Conservation (phyloP, 768 basidiomycete species). For the Plicaturopsis crispa region DNA sequence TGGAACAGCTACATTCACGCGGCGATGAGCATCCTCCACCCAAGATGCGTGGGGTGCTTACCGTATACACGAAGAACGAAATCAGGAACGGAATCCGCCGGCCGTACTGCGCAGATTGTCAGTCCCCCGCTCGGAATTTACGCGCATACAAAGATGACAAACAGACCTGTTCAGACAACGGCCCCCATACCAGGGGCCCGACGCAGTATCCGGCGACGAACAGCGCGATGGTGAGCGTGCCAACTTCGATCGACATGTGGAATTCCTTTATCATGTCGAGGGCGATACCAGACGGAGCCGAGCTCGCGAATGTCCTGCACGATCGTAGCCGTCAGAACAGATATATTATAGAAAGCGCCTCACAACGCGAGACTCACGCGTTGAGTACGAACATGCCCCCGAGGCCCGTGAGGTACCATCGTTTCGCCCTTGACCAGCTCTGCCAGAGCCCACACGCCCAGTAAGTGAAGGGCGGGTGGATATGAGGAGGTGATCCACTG, state of each 20-base stretch:
- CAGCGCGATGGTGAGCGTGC: constrained; percentile 47
- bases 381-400: constrained; percentile 46
- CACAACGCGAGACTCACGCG: constrained; percentile 26
- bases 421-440: constrained; percentile 40
- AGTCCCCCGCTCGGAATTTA: too few species aligned
- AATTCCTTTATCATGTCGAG: constrained; percentile 37
- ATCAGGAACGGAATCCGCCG: constrained; percentile 51
- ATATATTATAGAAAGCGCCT: too few species aligned
- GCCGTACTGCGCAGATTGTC: too few species aligned
- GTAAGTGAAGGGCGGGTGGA: constrained; percentile 2
- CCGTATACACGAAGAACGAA: constrained; percentile 48
- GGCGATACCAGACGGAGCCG: constrained; percentile 46
- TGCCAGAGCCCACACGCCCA: constrained; percentile 13
- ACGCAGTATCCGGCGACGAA: constrained; percentile 64
- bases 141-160: too few species aligned
- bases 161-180: constrained; percentile 44
- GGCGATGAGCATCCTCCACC: too few species aligned
- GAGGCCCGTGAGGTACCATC: constrained; percentile 46
- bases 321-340: background rate
- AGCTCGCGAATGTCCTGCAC: constrained; percentile 54
- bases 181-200: constrained; percentile 55
- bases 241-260: constrained; percentile 41
- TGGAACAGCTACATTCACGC: constrained; percentile 56
- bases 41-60: too few species aligned
- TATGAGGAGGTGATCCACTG: too few species aligned